These are phyloP conservation scores for Xylariaceae sp. DNA, from an alignment of 2,329 filamentous ascomycete species.

Conservation along the genomic window DNA sequence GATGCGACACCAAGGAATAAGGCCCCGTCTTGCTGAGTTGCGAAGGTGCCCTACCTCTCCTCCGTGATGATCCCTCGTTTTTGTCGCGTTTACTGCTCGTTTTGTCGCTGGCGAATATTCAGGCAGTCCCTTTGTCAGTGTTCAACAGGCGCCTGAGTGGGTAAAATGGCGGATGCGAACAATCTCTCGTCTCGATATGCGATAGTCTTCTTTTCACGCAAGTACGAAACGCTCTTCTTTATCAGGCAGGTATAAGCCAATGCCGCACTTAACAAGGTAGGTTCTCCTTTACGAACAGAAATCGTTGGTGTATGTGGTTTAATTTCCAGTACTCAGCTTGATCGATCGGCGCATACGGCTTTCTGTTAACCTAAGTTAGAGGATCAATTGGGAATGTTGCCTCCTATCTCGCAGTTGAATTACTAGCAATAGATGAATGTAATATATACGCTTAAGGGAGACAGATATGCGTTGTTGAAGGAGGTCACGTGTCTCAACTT, in stretches of 20 bases:
- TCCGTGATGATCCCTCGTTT: background rate
- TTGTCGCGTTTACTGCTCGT: background rate
- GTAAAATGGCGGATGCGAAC: too few relatives aligned
- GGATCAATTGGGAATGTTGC: background rate
- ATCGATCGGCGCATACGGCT: too few relatives aligned
- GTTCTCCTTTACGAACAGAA: too few relatives aligned
- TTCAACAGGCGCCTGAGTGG: background rate
- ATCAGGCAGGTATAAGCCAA: too few relatives aligned
- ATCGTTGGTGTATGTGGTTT: too few relatives aligned
- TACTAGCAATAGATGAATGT: background rate
- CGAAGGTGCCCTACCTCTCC: conserved; percentile 1
- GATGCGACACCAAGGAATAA: too few relatives aligned
- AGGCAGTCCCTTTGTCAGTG: background rate
- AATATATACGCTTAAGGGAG: background rate
- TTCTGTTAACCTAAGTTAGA: too few relatives aligned
- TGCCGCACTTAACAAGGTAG: too few relatives aligned
- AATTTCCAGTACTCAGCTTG: too few relatives aligned
- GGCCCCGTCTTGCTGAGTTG: conserved; percentile 8
- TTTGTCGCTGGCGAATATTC: conserved; percentile 1
- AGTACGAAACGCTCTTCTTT: too few relatives aligned
- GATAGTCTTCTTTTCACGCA: too few relatives aligned
- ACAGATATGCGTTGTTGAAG: background rate
- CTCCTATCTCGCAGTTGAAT: background rate
- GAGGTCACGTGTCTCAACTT: background rate
- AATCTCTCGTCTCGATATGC: too few relatives aligned